phyloP scores from a whole-genome alignment of 495 filamentous ascomycete species.

The Aspergillus conjunctus region DNA sequence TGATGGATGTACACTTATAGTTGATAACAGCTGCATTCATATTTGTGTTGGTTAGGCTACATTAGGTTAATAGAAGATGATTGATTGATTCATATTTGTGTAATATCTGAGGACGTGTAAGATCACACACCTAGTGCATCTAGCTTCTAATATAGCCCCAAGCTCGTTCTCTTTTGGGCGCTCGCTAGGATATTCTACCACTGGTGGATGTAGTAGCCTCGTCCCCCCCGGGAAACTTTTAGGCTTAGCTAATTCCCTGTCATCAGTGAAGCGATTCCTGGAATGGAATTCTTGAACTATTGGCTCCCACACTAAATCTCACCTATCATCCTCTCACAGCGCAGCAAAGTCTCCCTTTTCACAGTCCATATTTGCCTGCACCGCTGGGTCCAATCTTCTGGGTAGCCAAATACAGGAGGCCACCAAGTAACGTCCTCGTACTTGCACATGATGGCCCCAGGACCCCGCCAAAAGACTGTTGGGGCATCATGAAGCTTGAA shows the following conservation, averaged over 20 bases:
- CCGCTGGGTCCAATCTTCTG: background rate
- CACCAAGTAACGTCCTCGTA: background rate
- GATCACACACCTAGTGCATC: slow-evolving; percentile 2
- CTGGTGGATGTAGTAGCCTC: background rate
- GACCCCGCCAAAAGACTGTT: slow-evolving; percentile 1
- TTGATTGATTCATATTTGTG: slow-evolving; percentile 2
- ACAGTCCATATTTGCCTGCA: background rate
- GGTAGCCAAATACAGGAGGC: background rate
- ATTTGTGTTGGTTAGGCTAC: no score
- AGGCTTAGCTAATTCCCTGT: background rate
- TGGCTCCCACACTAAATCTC: slow-evolving; percentile 2
- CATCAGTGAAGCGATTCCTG: background rate
- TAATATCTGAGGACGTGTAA: slow-evolving; percentile 2
- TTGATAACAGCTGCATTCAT: slow-evolving; percentile 2
- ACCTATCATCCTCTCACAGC: background rate
- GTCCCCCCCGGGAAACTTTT: no score
- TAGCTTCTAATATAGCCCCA: background rate
- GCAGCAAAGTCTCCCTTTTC: background rate
- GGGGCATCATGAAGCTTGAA: slow-evolving; percentile 6
- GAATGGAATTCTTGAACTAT: slow-evolving; percentile 1
- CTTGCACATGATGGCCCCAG: background rate
- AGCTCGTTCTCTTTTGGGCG: background rate
- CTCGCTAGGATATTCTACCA: background rate
- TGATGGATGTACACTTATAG: background rate
- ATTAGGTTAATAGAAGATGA: no score